These are phyloP conservation scores for Chalaropsis thielavioides DNA, from an alignment of 2,329 filamentous ascomycete species.

Conservation along the genomic window DNA sequence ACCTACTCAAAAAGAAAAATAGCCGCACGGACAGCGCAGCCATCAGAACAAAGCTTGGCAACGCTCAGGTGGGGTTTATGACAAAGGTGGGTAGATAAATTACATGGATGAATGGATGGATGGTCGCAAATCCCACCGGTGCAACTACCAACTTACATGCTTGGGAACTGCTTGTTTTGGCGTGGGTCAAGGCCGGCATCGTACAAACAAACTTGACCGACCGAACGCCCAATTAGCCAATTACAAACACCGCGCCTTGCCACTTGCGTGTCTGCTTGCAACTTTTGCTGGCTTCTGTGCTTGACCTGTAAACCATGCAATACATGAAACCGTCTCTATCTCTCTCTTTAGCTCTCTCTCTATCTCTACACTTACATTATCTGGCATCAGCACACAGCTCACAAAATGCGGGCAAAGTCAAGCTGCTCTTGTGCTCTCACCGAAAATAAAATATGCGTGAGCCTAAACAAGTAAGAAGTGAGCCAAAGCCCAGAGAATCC, in stretches of 20 bases:
- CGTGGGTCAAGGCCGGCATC: background rate
- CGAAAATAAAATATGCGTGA: background rate
- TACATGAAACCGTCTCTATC: no score
- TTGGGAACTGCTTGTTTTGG: background rate
- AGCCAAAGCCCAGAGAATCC: background rate
- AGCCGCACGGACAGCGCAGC: background rate
- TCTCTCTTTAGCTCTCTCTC: no score
- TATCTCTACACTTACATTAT: no score
- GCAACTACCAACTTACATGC: background rate
- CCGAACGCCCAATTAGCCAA: background rate
- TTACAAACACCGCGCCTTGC: background rate
- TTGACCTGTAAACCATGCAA: no score
- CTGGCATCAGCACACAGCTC: background rate
- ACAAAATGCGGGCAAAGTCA: background rate
- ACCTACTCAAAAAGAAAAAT: background rate
- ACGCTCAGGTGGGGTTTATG: background rate
- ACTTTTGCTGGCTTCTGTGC: no score
- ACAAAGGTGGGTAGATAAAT: no score
- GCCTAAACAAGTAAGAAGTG: background rate
- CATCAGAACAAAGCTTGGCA: constrained; percentile 2
- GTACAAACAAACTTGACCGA: background rate
- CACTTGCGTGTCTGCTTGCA: background rate
- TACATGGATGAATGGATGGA: background rate
- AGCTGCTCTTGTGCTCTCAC: background rate
- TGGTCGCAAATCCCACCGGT: background rate